A percentile compares a stretch with the other conserved stretches of the same genome.
Evolutionary conservation across 805 yeast genomes (phyloP).

Genomic region (Isabelozyma heimii): DNA sequence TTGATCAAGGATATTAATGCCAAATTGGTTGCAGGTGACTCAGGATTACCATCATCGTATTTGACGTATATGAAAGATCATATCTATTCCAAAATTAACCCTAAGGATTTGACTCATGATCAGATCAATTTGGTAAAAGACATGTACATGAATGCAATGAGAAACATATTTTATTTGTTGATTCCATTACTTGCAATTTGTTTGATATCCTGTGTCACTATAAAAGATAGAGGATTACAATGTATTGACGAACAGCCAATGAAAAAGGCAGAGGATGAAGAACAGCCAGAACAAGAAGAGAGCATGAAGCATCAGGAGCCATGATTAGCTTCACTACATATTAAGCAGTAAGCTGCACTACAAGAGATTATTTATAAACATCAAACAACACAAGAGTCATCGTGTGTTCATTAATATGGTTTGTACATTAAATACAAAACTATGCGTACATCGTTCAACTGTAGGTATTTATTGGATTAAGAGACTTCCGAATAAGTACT

Average conservation of each 20-base stretch:
- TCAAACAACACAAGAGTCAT: too few species aligned
- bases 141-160: slow-evolving; percentile 28
- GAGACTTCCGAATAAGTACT: too few species aligned
- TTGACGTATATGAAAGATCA: slow-evolving; percentile 18
- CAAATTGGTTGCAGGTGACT: slow-evolving; percentile 6
- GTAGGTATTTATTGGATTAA: too few species aligned
- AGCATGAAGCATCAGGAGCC: neutral
- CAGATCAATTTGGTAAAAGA: slow-evolving; percentile 16
- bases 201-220: slow-evolving; percentile 24
- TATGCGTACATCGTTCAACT: too few species aligned
- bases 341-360: too few species aligned
- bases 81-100: slow-evolving; percentile 27
- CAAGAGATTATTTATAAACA: too few species aligned
- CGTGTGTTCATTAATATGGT: too few species aligned
- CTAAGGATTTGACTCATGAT: slow-evolving; percentile 13
- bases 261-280: neutral
- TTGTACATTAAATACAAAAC: too few species aligned
- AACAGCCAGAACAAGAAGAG: neutral
- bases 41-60: slow-evolving; percentile 8
- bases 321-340: too few species aligned
- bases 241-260: slow-evolving; percentile 27
- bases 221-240: slow-evolving; percentile 39
- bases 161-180: slow-evolving; percentile 28
- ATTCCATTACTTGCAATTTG: slow-evolving; percentile 36
- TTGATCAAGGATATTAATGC: slow-evolving; percentile 15